Percentiles rank a stretch among this genome's conserved stretches.
Conservation (phyloP, 2,329 filamentous ascomycete genomes). For the Aspergillus ibericus region DNA sequence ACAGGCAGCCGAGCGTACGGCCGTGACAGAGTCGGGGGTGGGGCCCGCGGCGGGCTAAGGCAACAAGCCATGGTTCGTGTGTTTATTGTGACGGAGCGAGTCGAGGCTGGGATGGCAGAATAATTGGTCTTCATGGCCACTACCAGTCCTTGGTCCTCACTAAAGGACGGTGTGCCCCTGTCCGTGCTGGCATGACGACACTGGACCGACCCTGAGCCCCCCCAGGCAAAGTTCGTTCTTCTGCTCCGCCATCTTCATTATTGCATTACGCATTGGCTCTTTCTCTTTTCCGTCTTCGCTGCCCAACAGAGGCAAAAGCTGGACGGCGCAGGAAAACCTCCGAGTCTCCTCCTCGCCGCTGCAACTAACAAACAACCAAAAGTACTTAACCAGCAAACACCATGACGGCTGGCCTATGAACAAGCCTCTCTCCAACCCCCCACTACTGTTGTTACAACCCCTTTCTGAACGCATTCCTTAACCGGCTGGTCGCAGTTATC, state of each 20-base stretch:
- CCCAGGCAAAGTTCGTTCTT: too few relatives aligned
- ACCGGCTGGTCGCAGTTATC: constrained; percentile 17
- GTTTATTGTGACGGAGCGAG: constrained; percentile 12
- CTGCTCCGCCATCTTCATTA: not conserved
- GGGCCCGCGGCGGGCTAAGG: not conserved
- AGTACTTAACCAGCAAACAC: constrained; percentile 1
- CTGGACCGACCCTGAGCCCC: not conserved
- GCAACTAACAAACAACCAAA: not conserved
- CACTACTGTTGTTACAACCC: constrained; percentile 11
- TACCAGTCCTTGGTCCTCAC: too few relatives aligned
- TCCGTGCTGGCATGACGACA: constrained; percentile 12
- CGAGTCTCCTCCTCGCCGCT: constrained; percentile 3
- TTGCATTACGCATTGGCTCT: not conserved
- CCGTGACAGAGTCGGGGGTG: constrained; percentile 2
- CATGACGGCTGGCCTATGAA: constrained; percentile 20
- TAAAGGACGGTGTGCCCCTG: constrained; percentile 3
- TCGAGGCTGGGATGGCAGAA: not conserved
- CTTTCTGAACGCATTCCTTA: constrained; percentile 18
- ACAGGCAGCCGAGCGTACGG: not conserved
- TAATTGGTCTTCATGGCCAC: not conserved
- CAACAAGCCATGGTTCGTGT: constrained; percentile 18
- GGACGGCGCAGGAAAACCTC: not conserved
- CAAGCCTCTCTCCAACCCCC: constrained; percentile 11
- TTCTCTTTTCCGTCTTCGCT: constrained; percentile 5
- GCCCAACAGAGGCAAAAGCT: constrained; percentile 5